Conservation (phyloP, 306 rosid species). For the Prunus kanzakura region DNA sequence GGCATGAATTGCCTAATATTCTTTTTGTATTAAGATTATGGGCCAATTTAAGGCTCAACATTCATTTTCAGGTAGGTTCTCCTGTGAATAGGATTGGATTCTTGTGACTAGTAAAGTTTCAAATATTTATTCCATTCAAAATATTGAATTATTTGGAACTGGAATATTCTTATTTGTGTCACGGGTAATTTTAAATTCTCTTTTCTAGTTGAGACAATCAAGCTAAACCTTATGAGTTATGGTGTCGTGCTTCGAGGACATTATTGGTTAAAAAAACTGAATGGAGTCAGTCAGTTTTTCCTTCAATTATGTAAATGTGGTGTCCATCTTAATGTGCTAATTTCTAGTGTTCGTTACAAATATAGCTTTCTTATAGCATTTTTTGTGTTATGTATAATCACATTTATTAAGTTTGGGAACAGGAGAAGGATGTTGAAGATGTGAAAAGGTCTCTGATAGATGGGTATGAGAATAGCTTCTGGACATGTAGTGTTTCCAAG, state of each 20-base stretch:
- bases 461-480: slow-evolving; percentile 80
- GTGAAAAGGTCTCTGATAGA: slow-evolving; percentile 55
- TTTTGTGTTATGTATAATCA: slow-evolving; percentile 1
- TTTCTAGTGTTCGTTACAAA: not conserved
- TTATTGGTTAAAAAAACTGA: not conserved
- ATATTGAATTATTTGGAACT: not conserved
- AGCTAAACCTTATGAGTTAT: not conserved
- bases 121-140: not conserved
- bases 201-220: not conserved
- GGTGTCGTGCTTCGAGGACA: not conserved
- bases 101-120: not conserved
- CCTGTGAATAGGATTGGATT: not conserved
- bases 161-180: not conserved
- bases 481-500: slow-evolving; percentile 89
- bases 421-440: slow-evolving; percentile 76
- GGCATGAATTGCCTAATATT: not conserved
- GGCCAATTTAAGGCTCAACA: not conserved
- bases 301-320: not conserved
- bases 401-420: slow-evolving; percentile 28
- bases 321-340: not conserved
- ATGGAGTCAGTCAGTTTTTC: too few relatives aligned
- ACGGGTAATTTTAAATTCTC: not conserved
- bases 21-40: not conserved
- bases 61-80: not conserved
- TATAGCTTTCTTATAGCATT: not conserved